Conservation (phyloP, 176 grass and related monocot species). For the Oryza glumipatula region DNA sequence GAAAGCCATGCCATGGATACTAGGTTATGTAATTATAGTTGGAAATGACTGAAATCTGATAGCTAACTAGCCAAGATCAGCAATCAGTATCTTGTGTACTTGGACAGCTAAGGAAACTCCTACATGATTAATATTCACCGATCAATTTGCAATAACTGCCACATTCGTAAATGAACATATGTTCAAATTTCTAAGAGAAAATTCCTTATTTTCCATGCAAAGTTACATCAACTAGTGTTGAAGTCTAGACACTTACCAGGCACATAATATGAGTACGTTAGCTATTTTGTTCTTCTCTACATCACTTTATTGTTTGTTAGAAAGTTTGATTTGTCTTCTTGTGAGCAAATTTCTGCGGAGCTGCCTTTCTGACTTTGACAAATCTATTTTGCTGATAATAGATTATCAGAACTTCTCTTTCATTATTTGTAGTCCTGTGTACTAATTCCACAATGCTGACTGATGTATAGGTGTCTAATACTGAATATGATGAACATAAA, state of each 20-base stretch:
- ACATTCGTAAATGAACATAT: background rate
- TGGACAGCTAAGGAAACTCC: constrained; percentile 4
- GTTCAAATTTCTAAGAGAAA: background rate
- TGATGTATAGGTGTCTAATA: constrained; percentile 78
- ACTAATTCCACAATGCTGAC: constrained; percentile 30
- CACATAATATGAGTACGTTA: constrained; percentile 16
- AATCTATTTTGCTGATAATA: constrained; percentile 17
- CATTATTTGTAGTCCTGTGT: constrained; percentile 14
- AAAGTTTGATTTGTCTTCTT: constrained; percentile 8
- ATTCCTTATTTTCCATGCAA: background rate
- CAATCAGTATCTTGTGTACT: background rate
- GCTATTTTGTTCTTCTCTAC: constrained; percentile 21
- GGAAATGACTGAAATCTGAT: constrained; percentile 7
- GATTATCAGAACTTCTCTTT: constrained; percentile 4
- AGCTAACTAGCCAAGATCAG: constrained; percentile 28
- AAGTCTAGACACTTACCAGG: background rate
- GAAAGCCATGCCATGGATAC: constrained; percentile 6
- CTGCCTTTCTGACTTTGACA: constrained; percentile 6
- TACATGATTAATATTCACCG: constrained; percentile 13
- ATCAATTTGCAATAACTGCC: constrained; percentile 10
- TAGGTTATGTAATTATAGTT: background rate
- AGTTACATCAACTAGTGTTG: background rate
- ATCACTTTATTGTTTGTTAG: constrained; percentile 19
- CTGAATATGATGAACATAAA: constrained; percentile 99
- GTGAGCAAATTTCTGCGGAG: background rate